Conservation (phyloP, 345 rosid genomes). For the Gossypium ekmanianum region DNA sequence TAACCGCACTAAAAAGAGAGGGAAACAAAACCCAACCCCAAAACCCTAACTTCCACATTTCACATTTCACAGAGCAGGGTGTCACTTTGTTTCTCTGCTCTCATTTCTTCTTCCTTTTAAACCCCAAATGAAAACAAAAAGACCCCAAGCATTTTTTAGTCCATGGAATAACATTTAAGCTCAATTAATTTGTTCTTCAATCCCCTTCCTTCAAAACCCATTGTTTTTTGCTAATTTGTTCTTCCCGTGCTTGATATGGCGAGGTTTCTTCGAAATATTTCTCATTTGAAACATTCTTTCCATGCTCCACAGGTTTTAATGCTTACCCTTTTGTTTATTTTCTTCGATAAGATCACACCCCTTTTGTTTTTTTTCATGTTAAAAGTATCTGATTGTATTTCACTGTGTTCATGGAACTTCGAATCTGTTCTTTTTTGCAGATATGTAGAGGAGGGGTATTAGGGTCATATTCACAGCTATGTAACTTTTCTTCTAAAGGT, state of each 20-base stretch:
- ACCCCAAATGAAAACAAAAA: too few relatives aligned
- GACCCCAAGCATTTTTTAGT: background rate
- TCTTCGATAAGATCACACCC: background rate
- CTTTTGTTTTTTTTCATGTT: background rate
- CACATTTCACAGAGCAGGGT: background rate
- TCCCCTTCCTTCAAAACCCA: too few relatives aligned
- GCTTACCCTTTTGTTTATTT: background rate
- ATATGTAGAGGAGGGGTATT: slow-evolving; percentile 34
- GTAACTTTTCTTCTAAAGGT: slow-evolving; percentile 71
- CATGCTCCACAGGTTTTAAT: slow-evolving; percentile 39
- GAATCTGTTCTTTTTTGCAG: slow-evolving; percentile 31
- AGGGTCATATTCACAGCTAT: slow-evolving; percentile 47
- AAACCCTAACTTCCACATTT: background rate
- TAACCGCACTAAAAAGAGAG: slow-evolving; percentile 23
- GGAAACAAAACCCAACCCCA: slow-evolving; percentile 21
- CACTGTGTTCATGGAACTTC: background rate
- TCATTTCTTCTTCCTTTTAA: background rate
- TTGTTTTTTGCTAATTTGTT: too few relatives aligned
- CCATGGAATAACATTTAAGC: slow-evolving; percentile 14
- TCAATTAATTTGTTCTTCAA: background rate
- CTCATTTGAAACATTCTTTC: slow-evolving; percentile 36
- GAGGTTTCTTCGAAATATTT: slow-evolving; percentile 49
- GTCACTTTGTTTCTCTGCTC: background rate
- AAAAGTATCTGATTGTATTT: background rate
- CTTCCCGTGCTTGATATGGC: slow-evolving; percentile 39